Conservation (phyloP, 2,329 filamentous ascomycete genomes). For the Harringtonia aguacate region DNA sequence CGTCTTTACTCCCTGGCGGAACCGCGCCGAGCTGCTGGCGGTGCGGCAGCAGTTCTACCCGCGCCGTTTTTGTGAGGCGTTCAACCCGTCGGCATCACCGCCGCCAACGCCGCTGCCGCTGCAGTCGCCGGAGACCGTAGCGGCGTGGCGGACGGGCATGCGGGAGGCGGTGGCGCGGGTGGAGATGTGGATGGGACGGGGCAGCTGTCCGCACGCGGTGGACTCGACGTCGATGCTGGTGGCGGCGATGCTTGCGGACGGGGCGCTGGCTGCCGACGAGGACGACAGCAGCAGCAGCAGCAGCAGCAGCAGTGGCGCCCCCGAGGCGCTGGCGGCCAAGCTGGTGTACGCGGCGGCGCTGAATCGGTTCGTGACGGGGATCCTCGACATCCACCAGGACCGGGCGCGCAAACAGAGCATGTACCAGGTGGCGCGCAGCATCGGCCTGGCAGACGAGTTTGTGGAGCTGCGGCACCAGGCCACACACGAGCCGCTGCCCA, state of each 20-base stretch:
- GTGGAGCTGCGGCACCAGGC: conserved; percentile 85
- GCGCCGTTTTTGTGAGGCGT: no score
- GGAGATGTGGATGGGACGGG: conserved; percentile 60
- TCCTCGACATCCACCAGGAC: conserved; percentile 64
- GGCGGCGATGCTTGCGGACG: conserved; percentile 3
- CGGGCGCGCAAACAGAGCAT: conserved; percentile 59
- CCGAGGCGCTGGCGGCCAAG: conserved; percentile 44
- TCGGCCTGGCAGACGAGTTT: conserved; percentile 65
- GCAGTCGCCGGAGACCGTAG: background rate
- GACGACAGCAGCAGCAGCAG: no score
- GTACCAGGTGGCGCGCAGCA: conserved; percentile 58
- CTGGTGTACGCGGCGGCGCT: conserved; percentile 67
- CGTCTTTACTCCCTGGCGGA: conserved; percentile 64
- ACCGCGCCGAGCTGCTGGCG: conserved; percentile 51
- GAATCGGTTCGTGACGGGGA: conserved; percentile 71
- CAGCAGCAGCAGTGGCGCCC: conserved; percentile 12
- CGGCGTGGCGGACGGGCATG: conserved; percentile 14
- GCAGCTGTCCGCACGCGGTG: conserved; percentile 66
- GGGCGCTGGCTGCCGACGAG: no score
- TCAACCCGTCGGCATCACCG: no score
- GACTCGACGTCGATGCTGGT: conserved; percentile 68
- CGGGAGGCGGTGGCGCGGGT: conserved; percentile 44
- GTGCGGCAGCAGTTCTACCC: conserved; percentile 57
- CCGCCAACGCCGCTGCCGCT: conserved; percentile 1
- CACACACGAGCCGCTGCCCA: conserved; percentile 79